A percentile compares a stretch with the other conserved stretches of the same genome.
phyloP scores from a whole-genome alignment of 495 filamentous ascomycete species.

The Annulohypoxylon moriforme region DNA sequence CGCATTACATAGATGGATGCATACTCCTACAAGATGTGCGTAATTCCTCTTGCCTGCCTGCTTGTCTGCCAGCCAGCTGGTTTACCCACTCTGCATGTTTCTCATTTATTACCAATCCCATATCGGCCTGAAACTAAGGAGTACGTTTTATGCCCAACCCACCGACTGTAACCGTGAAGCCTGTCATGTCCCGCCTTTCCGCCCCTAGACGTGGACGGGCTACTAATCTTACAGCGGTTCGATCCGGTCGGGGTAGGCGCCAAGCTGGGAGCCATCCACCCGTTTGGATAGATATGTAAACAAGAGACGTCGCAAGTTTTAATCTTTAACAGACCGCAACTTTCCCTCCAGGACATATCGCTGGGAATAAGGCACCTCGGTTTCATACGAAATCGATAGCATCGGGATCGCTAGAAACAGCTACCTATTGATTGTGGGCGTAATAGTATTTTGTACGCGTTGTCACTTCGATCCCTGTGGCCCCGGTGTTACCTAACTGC shows the following conservation, averaged over 20 bases:
- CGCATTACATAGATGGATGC: constrained; percentile 5
- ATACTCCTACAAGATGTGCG: constrained; percentile 27
- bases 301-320: constrained; percentile 10
- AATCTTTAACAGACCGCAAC: constrained; percentile 5
- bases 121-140: constrained; percentile 28
- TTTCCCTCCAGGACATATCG: neutral
- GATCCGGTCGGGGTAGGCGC: constrained; percentile 13
- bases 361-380: constrained; percentile 10
- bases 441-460: constrained; percentile 21
- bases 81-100: constrained; percentile 8
- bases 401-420: neutral
- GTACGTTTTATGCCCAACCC: constrained; percentile 35
- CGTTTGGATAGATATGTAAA: constrained; percentile 9
- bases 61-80: neutral
- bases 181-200: constrained; percentile 17
- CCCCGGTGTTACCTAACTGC: constrained; percentile 10
- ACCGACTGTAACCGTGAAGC: constrained; percentile 26
- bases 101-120: constrained; percentile 9
- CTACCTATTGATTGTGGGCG: neutral
- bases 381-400: neutral
- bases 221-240: constrained; percentile 22
- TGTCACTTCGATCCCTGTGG: neutral
- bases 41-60: constrained; percentile 9
- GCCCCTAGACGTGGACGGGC: constrained; percentile 26
- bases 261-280: constrained; percentile 28